phyloP scores from a whole-genome alignment of 768 basidiomycete species.

The Mrakia blollopis region DNA sequence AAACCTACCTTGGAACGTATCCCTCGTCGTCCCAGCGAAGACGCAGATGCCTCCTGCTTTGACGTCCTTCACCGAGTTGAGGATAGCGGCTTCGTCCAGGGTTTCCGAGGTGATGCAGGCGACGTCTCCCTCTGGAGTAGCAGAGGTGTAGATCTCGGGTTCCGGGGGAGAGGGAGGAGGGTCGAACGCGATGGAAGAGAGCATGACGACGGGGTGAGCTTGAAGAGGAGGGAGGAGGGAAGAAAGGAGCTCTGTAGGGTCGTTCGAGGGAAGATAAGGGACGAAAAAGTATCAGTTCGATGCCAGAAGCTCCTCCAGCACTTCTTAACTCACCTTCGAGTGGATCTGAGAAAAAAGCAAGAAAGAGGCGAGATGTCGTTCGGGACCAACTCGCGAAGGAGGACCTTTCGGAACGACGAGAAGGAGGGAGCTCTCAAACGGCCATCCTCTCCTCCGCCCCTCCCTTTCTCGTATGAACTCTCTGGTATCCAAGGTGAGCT shows the following conservation, averaged over 20 bases:
- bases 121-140: slow-evolving; percentile 46
- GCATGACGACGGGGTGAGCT: not conserved
- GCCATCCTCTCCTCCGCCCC: not conserved
- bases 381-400: not conserved
- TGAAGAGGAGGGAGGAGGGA: not conserved
- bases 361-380: not conserved
- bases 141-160: not conserved
- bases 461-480: slow-evolving; percentile 3
- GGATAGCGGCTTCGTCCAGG: slow-evolving; percentile 58
- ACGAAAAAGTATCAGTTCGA: no score
- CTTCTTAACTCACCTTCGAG: not conserved
- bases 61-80: slow-evolving; percentile 60
- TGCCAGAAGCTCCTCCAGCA: no score
- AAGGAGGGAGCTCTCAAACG: not conserved
- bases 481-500: slow-evolving; percentile 1
- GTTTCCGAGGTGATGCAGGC: slow-evolving; percentile 58
- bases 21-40: slow-evolving; percentile 81
- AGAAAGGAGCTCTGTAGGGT: not conserved
- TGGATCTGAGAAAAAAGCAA: not conserved
- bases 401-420: not conserved
- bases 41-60: slow-evolving; percentile 65
- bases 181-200: not conserved
- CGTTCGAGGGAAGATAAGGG: no score
- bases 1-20: slow-evolving; percentile 68
- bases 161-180: not conserved